phyloP scores from a whole-genome alignment of 2,329 filamentous ascomycete species.

The Annulohypoxylon truncatum region DNA sequence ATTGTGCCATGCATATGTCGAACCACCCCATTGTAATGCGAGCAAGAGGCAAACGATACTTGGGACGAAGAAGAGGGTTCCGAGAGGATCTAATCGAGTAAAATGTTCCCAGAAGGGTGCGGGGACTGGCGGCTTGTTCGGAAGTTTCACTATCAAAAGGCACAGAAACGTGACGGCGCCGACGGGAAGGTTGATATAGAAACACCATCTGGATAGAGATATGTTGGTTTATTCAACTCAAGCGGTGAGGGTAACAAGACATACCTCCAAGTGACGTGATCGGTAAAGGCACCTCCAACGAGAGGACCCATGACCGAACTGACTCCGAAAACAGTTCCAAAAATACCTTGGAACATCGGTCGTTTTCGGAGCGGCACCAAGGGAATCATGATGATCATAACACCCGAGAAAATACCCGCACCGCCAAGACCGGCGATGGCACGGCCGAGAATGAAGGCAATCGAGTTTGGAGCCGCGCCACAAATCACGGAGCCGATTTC shows the following conservation, averaged over 20 bases:
- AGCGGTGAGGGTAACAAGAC: not conserved
- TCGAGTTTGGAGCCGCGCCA: constrained; percentile 64
- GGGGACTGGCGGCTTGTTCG: constrained; percentile 43
- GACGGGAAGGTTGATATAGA: constrained; percentile 69
- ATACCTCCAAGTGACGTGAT: constrained; percentile 61
- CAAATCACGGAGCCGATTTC: constrained; percentile 65
- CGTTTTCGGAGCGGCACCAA: constrained; percentile 70
- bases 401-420: constrained; percentile 68
- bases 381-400: constrained; percentile 67
- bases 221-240: constrained; percentile 30
- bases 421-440: constrained; percentile 67
- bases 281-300: constrained; percentile 65
- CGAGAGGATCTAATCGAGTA: constrained; percentile 65
- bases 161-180: constrained; percentile 63
- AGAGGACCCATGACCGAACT: constrained; percentile 65
- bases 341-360: constrained; percentile 68
- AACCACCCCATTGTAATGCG: constrained; percentile 72
- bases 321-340: constrained; percentile 67
- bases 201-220: constrained; percentile 58
- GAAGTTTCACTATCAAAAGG: constrained; percentile 62
- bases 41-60: constrained; percentile 69
- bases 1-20: constrained; percentile 60
- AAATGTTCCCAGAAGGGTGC: constrained; percentile 56
- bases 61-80: constrained; percentile 70
- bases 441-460: constrained; percentile 66